Evolutionary conservation across 176 grass and related monocot species (phyloP).

Genomic region (Secale cereale): DNA sequence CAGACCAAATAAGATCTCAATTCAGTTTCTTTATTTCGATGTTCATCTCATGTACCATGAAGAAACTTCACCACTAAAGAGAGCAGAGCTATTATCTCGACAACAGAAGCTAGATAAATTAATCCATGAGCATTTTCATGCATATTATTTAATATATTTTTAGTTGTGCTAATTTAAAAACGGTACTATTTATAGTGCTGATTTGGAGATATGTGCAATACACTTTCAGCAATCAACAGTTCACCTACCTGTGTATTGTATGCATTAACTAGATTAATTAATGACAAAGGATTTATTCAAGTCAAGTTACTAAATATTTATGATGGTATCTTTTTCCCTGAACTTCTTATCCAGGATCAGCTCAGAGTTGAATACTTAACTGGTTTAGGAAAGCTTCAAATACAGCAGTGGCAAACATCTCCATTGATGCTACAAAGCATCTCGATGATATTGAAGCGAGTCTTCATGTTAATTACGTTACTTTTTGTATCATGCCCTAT

Average conservation of each 20-base stretch:
- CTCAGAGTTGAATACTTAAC: slow-evolving; percentile 44
- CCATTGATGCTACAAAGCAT: slow-evolving; percentile 37
- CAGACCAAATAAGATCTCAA: no score
- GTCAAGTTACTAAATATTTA: neutral
- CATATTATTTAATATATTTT: no score
- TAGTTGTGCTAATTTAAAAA: no score
- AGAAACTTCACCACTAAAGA: no score
- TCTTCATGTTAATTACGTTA: no score
- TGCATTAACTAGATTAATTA: neutral
- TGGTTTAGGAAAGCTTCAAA: slow-evolving; percentile 60
- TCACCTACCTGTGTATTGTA: neutral
- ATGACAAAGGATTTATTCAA: neutral
- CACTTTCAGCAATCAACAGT: neutral
- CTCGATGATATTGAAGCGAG: no score
- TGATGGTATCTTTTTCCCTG: neutral
- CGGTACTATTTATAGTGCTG: neutral
- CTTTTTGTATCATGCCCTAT: no score
- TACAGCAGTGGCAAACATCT: slow-evolving; percentile 60
- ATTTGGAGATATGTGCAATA: neutral
- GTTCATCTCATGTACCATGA: no score
- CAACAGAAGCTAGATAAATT: no score
- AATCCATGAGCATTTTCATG: no score
- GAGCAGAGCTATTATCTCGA: no score
- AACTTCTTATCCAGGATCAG: slow-evolving; percentile 49
- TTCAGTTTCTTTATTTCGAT: no score